Conservation (phyloP, 495 filamentous ascomycete genomes). For the Neurospora sp. region DNA sequence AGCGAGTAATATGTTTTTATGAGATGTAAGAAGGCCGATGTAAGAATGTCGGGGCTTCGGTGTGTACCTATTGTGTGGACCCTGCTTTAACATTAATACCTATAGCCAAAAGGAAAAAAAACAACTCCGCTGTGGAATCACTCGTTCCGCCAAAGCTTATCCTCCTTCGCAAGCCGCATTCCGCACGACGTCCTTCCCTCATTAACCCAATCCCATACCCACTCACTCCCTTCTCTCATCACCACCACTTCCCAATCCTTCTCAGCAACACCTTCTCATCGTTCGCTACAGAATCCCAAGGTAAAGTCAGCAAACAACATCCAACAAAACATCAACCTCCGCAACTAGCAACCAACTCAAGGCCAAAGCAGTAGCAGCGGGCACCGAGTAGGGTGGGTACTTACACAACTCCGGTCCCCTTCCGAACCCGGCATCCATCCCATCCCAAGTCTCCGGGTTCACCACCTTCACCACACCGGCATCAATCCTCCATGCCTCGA, state of each 20-base stretch:
- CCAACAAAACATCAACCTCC: neutral
- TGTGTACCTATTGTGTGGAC: neutral
- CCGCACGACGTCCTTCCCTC: neutral
- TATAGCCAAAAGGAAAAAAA: neutral
- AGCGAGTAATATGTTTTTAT: neutral
- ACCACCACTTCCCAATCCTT: neutral
- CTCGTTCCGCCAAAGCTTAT: neutral
- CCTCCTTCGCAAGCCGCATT: neutral
- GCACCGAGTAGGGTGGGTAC: neutral
- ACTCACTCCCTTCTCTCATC: neutral
- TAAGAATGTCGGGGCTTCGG: neutral
- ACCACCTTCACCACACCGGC: neutral
- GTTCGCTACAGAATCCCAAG: neutral
- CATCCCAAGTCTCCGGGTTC: neutral
- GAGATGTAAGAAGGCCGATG: neutral
- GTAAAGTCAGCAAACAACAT: neutral
- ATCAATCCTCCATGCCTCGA: neutral
- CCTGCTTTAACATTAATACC: neutral
- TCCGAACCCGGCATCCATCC: neutral
- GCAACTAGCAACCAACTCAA: too few relatives aligned
- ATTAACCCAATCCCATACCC: neutral
- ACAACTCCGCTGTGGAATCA: too few relatives aligned
- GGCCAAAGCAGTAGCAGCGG: too few relatives aligned
- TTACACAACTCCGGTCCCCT: neutral
- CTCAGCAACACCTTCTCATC: neutral